A percentile compares a stretch with the other conserved stretches of the same genome.
These are phyloP conservation scores for Cryptococcus sp. DNA, from an alignment of 1,284 basidiomycete species.

Conservation along the genomic window DNA sequence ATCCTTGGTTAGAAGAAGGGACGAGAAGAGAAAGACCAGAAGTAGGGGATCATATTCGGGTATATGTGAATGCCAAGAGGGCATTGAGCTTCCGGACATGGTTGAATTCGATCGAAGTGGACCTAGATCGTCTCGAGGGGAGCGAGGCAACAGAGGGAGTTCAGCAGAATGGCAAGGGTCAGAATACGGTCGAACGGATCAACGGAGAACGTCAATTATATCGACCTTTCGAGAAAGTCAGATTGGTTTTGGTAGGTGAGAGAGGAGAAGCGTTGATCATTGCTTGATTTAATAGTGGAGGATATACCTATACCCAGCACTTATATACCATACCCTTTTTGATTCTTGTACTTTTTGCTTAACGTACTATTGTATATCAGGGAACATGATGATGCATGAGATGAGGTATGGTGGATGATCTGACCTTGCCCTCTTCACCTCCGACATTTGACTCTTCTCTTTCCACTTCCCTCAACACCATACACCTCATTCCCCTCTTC, in stretches of 20 bases:
- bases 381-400: slow-evolving; percentile 1
- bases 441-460: not conserved
- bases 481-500: not conserved
- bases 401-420: not conserved
- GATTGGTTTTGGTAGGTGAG: slow-evolving; percentile 28
- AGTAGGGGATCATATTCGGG: slow-evolving; percentile 35
- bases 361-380: not conserved
- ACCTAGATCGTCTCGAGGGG: not conserved
- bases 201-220: not conserved
- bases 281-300: not conserved
- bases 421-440: not conserved
- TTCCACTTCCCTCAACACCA: not conserved
- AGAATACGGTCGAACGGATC: too few relatives aligned
- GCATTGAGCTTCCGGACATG: slow-evolving; percentile 33
- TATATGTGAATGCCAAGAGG: slow-evolving; percentile 30
- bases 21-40: slow-evolving; percentile 21
- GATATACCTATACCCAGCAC: not conserved
- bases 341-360: not conserved
- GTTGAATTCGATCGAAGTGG: slow-evolving; percentile 22
- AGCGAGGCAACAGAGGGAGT: not conserved
- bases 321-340: not conserved
- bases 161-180: not conserved
- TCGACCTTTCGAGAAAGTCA: slow-evolving; percentile 21
- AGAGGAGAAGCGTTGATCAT: slow-evolving; percentile 35
- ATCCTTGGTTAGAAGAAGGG: not conserved